phyloP scores from a whole-genome alignment of 2,329 filamentous ascomycete genomes.

The Dactylellina sp. region DNA sequence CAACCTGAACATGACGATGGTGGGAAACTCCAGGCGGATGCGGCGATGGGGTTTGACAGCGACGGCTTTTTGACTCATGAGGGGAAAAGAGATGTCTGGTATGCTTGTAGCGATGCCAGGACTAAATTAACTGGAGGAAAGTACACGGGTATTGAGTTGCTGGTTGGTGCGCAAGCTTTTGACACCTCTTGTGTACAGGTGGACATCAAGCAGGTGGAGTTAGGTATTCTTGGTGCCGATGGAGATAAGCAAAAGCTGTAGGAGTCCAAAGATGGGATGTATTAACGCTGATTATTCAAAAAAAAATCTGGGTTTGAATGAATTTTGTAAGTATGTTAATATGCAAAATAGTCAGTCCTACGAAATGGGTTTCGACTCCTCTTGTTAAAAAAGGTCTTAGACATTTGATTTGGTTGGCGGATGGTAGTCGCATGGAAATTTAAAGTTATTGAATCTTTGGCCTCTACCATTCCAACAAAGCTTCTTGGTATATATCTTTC shows the following conservation, averaged over 20 bases:
- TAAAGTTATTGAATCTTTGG: no score
- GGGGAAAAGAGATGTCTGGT: conserved; percentile 38
- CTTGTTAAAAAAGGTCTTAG: no score
- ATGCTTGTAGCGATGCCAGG: conserved; percentile 26
- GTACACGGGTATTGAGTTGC: conserved; percentile 39
- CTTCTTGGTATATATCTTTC: no score
- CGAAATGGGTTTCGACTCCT: no score
- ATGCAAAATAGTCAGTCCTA: no score
- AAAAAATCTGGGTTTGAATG: no score
- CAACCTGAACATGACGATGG: conserved; percentile 20
- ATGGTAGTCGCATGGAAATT: no score
- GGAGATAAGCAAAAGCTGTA: background rate
- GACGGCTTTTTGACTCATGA: conserved; percentile 34
- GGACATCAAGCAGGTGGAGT: conserved; percentile 17
- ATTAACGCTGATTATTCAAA: no score
- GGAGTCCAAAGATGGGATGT: no score
- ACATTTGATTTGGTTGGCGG: no score
- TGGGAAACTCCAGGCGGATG: conserved; percentile 16
- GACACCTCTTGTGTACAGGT: conserved; percentile 30
- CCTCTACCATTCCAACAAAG: no score
- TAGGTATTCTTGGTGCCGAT: background rate
- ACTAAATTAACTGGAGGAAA: conserved; percentile 15
- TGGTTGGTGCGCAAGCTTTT: conserved; percentile 28
- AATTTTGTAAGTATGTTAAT: no score
- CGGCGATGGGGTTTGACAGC: conserved; percentile 39